These are phyloP conservation scores for Cornus suecica DNA, from an alignment of 148 eudicot species.

Conservation along the genomic window DNA sequence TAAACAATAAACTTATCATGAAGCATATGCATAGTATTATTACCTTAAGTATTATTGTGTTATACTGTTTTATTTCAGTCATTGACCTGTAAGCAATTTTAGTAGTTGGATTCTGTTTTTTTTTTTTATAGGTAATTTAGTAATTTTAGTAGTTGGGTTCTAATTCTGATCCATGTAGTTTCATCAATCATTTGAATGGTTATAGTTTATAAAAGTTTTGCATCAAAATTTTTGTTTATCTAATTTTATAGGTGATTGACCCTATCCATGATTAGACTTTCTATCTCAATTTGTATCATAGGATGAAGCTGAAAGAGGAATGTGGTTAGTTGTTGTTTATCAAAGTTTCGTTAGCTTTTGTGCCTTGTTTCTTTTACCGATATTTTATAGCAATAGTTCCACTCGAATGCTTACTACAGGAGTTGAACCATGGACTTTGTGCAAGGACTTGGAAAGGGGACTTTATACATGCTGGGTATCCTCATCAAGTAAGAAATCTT, in stretches of 20 bases:
- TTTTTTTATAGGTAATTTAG: no score
- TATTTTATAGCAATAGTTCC: not conserved
- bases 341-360: not conserved
- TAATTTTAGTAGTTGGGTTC: not conserved
- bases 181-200: not conserved
- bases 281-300: conserved; percentile 41
- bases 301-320: conserved; percentile 47
- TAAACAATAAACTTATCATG: conserved; percentile 4
- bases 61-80: not conserved
- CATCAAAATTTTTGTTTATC: not conserved
- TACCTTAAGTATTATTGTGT: not conserved
- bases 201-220: not conserved
- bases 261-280: conserved; percentile 60
- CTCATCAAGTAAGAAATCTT: conserved; percentile 31
- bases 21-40: not conserved
- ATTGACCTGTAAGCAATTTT: not conserved
- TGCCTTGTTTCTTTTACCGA: not conserved
- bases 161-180: not conserved
- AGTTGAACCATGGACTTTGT: conserved; percentile 39
- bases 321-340: conserved; percentile 35
- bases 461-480: conserved; percentile 31
- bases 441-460: conserved; percentile 36
- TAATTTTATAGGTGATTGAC: conserved; percentile 37
- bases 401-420: conserved; percentile 16
- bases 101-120: not conserved